phyloP scores from a whole-genome alignment of 192 early-diverging fungal genomes.

The Mortierella hygrophila region DNA sequence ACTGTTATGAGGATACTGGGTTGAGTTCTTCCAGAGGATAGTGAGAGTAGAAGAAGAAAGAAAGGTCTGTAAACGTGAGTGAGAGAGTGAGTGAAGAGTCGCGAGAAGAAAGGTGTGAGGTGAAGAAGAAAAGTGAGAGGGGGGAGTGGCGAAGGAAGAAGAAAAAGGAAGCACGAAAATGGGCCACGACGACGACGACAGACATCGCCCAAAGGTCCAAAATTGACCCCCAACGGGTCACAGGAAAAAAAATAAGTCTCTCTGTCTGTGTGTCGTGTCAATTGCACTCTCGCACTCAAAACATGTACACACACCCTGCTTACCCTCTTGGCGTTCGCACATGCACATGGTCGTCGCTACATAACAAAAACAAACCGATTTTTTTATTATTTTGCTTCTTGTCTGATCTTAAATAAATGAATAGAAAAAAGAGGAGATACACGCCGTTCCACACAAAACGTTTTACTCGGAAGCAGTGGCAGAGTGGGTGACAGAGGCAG shows the following conservation, averaged over 20 bases:
- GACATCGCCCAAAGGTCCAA: no score
- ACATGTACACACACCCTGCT: neutral
- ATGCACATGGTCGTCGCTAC: neutral
- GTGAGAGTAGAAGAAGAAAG: neutral
- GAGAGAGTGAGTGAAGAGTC: conserved; percentile 7
- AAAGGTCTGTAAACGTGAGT: neutral
- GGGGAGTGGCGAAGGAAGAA: neutral
- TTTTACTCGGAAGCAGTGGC: neutral
- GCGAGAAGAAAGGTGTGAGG: neutral
- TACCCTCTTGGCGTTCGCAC: neutral
- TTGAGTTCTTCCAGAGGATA: neutral
- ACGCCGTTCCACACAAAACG: neutral
- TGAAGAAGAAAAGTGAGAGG: neutral
- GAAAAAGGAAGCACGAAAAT: neutral
- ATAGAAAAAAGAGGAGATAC: neutral
- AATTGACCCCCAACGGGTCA: no score
- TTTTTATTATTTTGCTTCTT: neutral
- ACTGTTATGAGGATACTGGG: neutral
- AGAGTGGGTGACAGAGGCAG: neutral
- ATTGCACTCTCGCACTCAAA: neutral
- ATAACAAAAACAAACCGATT: neutral
- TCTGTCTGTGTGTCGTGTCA: neutral
- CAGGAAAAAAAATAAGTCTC: no score
- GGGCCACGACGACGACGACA: no score
- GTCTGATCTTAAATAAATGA: neutral